Percentiles rank a stretch among this genome's conserved stretches.
phyloP scores from a whole-genome alignment of 805 yeast species.

The Yarrowia sp. region DNA sequence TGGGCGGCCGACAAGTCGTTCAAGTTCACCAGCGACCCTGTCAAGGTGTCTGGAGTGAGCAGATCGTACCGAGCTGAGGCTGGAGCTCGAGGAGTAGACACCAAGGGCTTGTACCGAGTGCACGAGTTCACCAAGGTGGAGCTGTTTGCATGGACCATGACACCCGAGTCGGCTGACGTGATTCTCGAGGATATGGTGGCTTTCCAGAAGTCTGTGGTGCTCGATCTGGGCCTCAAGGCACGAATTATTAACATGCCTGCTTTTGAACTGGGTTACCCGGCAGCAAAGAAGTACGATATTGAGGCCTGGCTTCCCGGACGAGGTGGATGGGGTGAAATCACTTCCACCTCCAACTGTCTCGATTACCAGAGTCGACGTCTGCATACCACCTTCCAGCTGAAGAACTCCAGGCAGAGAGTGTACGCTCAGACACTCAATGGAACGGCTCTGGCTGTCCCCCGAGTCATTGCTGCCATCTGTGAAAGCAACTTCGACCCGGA shows the following conservation, averaged over 20 bases:
- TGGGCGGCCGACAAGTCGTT: conserved; percentile 56
- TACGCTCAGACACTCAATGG: conserved; percentile 88
- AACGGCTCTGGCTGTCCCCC: conserved; percentile 92
- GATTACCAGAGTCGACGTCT: conserved; percentile 88
- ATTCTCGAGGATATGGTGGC: conserved; percentile 55
- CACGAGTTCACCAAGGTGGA: conserved; percentile 97
- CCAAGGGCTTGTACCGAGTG: conserved; percentile 87
- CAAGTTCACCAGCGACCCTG: conserved; percentile 42
- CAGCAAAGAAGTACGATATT: conserved; percentile 83
- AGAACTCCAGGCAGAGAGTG: conserved; percentile 37
- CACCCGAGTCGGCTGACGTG: conserved; percentile 28
- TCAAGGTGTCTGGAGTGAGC: conserved; percentile 75
- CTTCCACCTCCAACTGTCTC: conserved; percentile 87
- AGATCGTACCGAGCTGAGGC: conserved; percentile 94
- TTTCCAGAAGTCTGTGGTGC: conserved; percentile 64
- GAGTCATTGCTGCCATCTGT: conserved; percentile 83
- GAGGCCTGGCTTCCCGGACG: conserved; percentile 99
- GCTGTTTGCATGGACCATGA: conserved; percentile 67
- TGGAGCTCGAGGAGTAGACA: conserved; percentile 91
- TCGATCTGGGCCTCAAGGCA: conserved; percentile 71
- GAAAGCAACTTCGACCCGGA: conserved; percentile 75
- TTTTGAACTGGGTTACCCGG: conserved; percentile 91
- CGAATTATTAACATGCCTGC: conserved; percentile 85
- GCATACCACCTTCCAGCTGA: conserved; percentile 55
- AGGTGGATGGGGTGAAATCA: conserved; percentile 86